A percentile compares a stretch with the other conserved stretches of the same genome.
Evolutionary conservation across 1,284 basidiomycete species (phyloP).

Genomic region (Tylopilus sp.): DNA sequence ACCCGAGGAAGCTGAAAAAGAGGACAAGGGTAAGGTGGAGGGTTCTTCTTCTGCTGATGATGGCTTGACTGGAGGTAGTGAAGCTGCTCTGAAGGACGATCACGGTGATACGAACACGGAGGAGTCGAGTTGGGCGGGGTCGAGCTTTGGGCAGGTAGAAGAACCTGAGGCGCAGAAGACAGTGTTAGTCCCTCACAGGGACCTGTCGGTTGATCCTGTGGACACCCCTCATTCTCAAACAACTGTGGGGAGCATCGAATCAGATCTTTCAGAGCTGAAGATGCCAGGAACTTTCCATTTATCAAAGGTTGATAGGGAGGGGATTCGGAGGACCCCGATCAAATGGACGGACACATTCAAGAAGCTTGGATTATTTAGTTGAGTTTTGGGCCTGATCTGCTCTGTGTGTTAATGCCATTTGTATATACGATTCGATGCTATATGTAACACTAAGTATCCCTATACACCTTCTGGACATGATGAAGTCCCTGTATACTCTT

Average conservation of each 20-base stretch:
- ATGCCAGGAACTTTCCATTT: slow-evolving; percentile 53
- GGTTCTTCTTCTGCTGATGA: slow-evolving; percentile 17
- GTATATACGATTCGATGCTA: not conserved
- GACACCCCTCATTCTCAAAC: slow-evolving; percentile 17
- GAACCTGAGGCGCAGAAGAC: slow-evolving; percentile 1
- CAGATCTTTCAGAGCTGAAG: slow-evolving; percentile 37
- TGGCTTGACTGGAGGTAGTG: slow-evolving; percentile 22
- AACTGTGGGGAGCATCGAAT: slow-evolving; percentile 33
- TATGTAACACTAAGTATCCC: not conserved
- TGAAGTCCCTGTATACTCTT: too few species aligned
- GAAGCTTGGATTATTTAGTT: slow-evolving; percentile 28
- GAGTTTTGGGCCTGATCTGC: slow-evolving; percentile 4
- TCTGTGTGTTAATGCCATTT: slow-evolving; percentile 1
- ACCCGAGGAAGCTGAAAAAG: slow-evolving; percentile 28
- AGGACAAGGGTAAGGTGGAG: slow-evolving; percentile 27
- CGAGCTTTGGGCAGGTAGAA: not conserved
- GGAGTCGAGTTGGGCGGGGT: not conserved
- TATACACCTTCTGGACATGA: too few species aligned
- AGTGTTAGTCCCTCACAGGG: not conserved
- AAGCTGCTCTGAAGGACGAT: slow-evolving; percentile 14
- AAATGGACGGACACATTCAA: slow-evolving; percentile 23
- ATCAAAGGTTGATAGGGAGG: slow-evolving; percentile 16
- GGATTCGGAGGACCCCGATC: slow-evolving; percentile 1
- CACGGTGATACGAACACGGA: not conserved
- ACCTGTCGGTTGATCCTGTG: not conserved